Conservation (phyloP, 345 rosid species). For the Passiflora organensis region DNA sequence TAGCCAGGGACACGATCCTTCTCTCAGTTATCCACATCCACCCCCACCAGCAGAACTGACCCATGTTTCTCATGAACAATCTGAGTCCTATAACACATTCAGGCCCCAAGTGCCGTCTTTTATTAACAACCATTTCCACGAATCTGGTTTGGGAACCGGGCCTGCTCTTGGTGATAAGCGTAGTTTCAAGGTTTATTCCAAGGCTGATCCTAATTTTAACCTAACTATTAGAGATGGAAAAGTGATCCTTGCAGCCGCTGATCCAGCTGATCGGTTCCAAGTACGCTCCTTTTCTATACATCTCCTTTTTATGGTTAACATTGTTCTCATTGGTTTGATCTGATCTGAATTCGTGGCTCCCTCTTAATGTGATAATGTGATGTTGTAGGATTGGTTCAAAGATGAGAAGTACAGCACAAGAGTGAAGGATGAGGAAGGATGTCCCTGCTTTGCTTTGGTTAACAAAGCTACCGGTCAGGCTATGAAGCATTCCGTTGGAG, state of each 20-base stretch:
- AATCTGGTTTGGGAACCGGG: conserved; percentile 25
- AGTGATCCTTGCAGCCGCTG: conserved; percentile 53
- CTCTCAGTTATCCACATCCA: conserved; percentile 6
- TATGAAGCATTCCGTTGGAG: conserved; percentile 76
- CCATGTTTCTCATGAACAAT: conserved; percentile 35
- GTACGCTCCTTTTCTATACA: conserved; percentile 19
- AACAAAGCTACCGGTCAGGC: conserved; percentile 88
- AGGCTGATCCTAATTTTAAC: conserved; percentile 49
- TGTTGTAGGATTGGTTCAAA: conserved; percentile 94
- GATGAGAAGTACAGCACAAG: conserved; percentile 77
- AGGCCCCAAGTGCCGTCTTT: conserved; percentile 36
- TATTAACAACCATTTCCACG: conserved; percentile 27
- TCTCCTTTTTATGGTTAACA: background rate
- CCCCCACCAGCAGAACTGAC: conserved; percentile 39
- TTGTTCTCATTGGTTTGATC: conserved; percentile 1
- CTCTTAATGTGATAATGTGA: too few species aligned
- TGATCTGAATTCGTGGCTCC: background rate
- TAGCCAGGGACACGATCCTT: conserved; percentile 11
- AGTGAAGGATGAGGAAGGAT: conserved; percentile 78
- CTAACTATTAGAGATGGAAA: conserved; percentile 57
- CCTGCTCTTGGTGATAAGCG: conserved; percentile 38
- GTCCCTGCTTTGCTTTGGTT: conserved; percentile 75
- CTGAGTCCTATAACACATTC: conserved; percentile 29
- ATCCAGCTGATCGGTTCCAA: conserved; percentile 58
- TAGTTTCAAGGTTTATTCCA: conserved; percentile 51